Percentiles rank a stretch among this genome's conserved stretches.
Evolutionary conservation across 2,329 filamentous ascomycete species (phyloP).

Genomic region (Aspergillus sp.): DNA sequence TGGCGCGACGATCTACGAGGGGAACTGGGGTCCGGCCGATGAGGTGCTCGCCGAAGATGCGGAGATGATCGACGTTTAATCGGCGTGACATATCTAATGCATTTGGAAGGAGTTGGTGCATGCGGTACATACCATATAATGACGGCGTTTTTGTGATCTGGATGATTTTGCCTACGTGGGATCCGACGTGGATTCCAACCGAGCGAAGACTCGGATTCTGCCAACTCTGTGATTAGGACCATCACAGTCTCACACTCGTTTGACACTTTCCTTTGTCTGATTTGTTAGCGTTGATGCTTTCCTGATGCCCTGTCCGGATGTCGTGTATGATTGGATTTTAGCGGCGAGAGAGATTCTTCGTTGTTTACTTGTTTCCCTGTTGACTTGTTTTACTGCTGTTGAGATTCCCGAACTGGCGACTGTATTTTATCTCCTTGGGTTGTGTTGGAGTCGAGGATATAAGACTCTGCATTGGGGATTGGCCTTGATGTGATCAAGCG

Average conservation of each 20-base stretch:
- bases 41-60: slow-evolving; percentile 57
- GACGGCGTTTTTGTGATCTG: slow-evolving; percentile 20
- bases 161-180: slow-evolving; percentile 1
- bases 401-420: not conserved
- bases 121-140: slow-evolving; percentile 24
- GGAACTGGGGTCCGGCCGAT: slow-evolving; percentile 84
- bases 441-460: not conserved
- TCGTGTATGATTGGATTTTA: slow-evolving; percentile 4
- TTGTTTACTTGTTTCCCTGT: slow-evolving; percentile 9
- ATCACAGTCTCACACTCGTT: slow-evolving; percentile 3
- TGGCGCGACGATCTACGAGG: slow-evolving; percentile 93
- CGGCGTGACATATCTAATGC: slow-evolving; percentile 26
- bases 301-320: not conserved
- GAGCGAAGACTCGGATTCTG: slow-evolving; percentile 3
- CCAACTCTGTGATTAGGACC: not conserved
- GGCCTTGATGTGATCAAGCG: slow-evolving; percentile 18
- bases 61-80: slow-evolving; percentile 62
- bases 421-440: not conserved
- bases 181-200: too few species aligned
- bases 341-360: not conserved
- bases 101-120: slow-evolving; percentile 32
- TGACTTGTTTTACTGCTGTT: slow-evolving; percentile 6
- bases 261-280: slow-evolving; percentile 1
- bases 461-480: not conserved
- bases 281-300: not conserved